phyloP scores from a whole-genome alignment of 73 alveolate species.

The Uronychia binucleata region DNA sequence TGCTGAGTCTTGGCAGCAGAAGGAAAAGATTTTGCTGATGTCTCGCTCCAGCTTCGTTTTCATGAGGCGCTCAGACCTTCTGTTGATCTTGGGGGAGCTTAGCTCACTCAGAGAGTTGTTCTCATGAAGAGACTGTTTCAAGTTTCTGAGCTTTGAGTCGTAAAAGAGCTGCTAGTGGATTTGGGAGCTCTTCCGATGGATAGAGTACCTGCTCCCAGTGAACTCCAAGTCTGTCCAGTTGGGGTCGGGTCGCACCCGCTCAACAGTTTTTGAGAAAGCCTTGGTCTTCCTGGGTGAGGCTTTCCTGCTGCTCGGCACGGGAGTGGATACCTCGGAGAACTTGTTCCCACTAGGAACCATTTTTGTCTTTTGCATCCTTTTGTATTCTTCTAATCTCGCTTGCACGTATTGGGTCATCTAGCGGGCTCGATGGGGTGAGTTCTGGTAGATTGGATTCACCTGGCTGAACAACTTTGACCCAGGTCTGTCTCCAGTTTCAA shows the following conservation, averaged over 20 bases:
- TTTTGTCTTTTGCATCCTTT: background rate
- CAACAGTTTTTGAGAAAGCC: too few species aligned
- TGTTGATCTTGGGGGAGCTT: background rate
- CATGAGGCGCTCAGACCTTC: background rate
- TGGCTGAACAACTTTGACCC: too few species aligned
- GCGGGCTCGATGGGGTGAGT: too few species aligned
- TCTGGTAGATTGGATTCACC: too few species aligned
- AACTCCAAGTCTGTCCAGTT: background rate
- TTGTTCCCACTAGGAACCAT: background rate
- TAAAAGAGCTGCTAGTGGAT: background rate
- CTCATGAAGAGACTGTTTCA: background rate
- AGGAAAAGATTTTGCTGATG: background rate
- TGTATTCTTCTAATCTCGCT: background rate
- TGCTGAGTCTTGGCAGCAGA: background rate
- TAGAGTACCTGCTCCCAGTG: background rate
- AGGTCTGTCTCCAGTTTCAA: too few species aligned
- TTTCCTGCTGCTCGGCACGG: background rate
- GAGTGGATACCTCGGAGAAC: background rate
- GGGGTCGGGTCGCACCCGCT: background rate
- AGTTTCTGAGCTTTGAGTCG: background rate
- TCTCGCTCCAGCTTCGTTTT: background rate
- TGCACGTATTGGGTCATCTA: too few species aligned
- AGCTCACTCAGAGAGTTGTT: background rate
- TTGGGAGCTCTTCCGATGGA: background rate
- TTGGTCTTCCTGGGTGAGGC: background rate